phyloP scores from a whole-genome alignment of 345 rosid genomes.

The Pistacia integerrima region DNA sequence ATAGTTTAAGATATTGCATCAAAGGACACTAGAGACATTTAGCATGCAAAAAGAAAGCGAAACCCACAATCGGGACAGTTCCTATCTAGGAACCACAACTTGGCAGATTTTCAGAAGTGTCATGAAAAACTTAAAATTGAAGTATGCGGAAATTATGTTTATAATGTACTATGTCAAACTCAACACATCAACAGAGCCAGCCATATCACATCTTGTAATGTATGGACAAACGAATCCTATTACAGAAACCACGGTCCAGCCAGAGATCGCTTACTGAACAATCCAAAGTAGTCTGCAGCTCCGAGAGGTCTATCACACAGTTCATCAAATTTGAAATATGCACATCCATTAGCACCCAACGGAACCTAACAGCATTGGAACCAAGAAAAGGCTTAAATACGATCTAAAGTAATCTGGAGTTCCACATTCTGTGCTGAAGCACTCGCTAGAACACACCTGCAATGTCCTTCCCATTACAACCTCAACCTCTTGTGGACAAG shows the following conservation, averaged over 20 bases:
- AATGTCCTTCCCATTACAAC: conserved; percentile 92
- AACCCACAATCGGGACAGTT: not conserved
- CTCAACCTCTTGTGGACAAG: conserved; percentile 70
- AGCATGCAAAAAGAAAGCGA: not conserved
- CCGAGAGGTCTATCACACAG: conserved; percentile 94
- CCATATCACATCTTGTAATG: not conserved
- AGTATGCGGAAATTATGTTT: not conserved
- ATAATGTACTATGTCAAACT: conserved; percentile 4
- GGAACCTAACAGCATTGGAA: conserved; percentile 53
- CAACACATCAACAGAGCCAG: not conserved
- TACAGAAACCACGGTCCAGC: conserved; percentile 2
- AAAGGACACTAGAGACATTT: not conserved
- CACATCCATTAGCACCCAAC: conserved; percentile 86
- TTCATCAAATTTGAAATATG: conserved; percentile 86
- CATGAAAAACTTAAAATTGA: not conserved
- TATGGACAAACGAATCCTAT: not conserved
- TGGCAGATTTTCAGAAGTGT: not conserved
- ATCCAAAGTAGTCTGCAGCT: conserved; percentile 96
- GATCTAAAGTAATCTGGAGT: not conserved
- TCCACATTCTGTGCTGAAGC: not conserved
- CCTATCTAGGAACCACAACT: not conserved
- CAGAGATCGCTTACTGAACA: conserved; percentile 72
- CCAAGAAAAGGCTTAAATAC: not conserved
- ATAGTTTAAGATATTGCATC: conserved; percentile 5
- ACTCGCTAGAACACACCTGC: conserved; percentile 48